Percentiles rank a stretch among this genome's conserved stretches.
Evolutionary conservation across 805 yeast species (phyloP).

Genomic region (Saccharomyces paradoxus): DNA sequence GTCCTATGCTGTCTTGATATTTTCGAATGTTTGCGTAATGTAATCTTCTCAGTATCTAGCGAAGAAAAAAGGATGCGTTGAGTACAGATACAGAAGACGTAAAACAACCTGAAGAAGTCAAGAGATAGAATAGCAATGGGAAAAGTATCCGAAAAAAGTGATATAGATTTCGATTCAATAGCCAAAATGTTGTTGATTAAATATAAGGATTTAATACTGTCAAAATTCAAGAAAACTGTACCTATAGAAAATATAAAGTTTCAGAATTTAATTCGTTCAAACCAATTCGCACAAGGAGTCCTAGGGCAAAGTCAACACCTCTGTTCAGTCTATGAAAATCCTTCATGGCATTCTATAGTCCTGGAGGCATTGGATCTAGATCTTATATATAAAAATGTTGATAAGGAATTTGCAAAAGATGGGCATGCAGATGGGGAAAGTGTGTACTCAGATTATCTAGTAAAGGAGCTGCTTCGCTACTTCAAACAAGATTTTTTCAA

Average conservation of each 20-base stretch:
- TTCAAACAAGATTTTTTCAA: constrained; percentile 71
- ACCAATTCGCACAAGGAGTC: constrained; percentile 21
- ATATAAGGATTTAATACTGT: constrained; percentile 16
- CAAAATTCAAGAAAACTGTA: constrained; percentile 12
- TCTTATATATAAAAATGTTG: constrained; percentile 52
- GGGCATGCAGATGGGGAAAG: neutral
- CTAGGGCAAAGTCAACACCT: constrained; percentile 15
- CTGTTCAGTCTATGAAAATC: constrained; percentile 35
- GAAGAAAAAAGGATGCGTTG: neutral
- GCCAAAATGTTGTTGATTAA: constrained; percentile 18
- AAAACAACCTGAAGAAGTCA: neutral
- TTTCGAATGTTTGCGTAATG: neutral
- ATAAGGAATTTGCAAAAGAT: constrained; percentile 20
- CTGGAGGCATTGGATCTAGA: constrained; percentile 57
- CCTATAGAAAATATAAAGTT: constrained; percentile 10
- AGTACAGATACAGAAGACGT: neutral
- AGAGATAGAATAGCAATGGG: neutral
- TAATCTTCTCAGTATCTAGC: neutral
- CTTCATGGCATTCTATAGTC: constrained; percentile 44
- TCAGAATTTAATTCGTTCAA: constrained; percentile 12
- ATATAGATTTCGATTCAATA: neutral
- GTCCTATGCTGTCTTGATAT: neutral
- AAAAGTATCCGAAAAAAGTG: neutral
- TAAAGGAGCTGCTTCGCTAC: constrained; percentile 52
- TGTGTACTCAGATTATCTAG: constrained; percentile 48